Base-by-base conservation (phyloP, 2,329 filamentous ascomycete species). In the Tolypocladium endophyticum region DNA sequence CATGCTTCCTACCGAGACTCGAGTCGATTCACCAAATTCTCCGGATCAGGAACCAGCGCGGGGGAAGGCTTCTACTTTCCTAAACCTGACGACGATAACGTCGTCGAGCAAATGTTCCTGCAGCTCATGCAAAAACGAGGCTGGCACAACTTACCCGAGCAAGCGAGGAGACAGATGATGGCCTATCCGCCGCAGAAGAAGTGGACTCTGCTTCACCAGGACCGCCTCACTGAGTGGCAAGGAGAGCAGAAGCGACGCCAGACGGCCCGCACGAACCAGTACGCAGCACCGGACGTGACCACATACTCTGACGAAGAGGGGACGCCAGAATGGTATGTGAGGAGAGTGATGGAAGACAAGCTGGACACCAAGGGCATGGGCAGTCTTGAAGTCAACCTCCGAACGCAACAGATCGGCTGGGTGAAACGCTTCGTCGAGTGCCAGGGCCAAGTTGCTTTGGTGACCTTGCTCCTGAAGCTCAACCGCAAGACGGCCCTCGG, bases 321-420 rank as follows among this genome's bases (percentile, higher is more conserved):
- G 53, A 95, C 90, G 56, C 94, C 94, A 3, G 93, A 97, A 75
- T 99, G 93, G 93, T 99, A 96, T 73, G 93, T 99, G 58, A 89
- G 91, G 71, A 93, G 90, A 72, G 90, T 97, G 61, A 91, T 97
- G 89, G 93, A 97, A 73, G 95, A 97, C 74, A 90, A 86, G 63
- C 90, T 97, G 65, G 91, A 92, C 58, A 84, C 88, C 64, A 97
- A 97, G 78, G 90, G 96, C 62, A 81, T 99, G 63, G 90, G 90
- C 64, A 96, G 91, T 77, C 77, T 99, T 70, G 91, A 94, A 70
- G 95, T 99, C 76, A 97, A 93, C 73, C 75, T 99, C 67, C 82
- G 94, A 69, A 97, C 94, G 45, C 94, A 99, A 73, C 94, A 95
- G 61, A 97, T 99, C 68, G 92, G 88, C 67, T 99, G 94, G 94